Evolutionary conservation across 2,329 filamentous ascomycete genomes (phyloP).

Genomic region (Alternaria postmessia): DNA sequence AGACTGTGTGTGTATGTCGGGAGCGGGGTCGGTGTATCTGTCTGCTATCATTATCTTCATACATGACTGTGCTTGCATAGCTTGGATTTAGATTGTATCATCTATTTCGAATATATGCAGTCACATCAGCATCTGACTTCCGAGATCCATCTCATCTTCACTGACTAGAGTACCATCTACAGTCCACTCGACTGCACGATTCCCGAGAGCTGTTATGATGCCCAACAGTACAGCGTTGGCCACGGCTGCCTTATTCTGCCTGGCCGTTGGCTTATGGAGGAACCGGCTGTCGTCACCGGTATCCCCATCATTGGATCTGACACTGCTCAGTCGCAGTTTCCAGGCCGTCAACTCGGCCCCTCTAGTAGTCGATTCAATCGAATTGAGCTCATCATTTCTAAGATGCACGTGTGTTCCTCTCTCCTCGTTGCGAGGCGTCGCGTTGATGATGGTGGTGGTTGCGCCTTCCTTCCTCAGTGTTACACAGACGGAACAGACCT

Average conservation of each 20-base stretch:
- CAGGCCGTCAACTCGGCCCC: not conserved
- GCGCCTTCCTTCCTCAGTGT: slow-evolving; percentile 21
- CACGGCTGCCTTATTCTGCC: not conserved
- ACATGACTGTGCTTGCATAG: slow-evolving; percentile 21
- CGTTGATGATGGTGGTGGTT: not conserved
- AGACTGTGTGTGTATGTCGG: slow-evolving; percentile 39
- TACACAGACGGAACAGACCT: slow-evolving; percentile 26
- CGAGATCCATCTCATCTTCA: not conserved
- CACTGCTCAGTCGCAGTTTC: not conserved
- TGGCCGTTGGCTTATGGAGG: no score
- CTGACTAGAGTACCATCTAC: not conserved
- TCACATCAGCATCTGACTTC: not conserved
- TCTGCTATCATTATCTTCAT: slow-evolving; percentile 25
- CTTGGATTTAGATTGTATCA: slow-evolving; percentile 28
- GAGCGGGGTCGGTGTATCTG: slow-evolving; percentile 37
- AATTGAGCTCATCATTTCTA: not conserved
- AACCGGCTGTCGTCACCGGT: not conserved
- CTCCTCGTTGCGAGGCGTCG: not conserved
- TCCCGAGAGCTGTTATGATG: not conserved
- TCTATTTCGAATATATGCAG: slow-evolving; percentile 26
- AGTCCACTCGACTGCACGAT: not conserved
- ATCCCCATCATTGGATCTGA: not conserved
- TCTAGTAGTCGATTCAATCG: not conserved
- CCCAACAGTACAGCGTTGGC: not conserved
- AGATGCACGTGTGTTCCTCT: not conserved